Evolutionary conservation across 2,329 filamentous ascomycete species (phyloP).

Genomic region (Spiromastix sp.): DNA sequence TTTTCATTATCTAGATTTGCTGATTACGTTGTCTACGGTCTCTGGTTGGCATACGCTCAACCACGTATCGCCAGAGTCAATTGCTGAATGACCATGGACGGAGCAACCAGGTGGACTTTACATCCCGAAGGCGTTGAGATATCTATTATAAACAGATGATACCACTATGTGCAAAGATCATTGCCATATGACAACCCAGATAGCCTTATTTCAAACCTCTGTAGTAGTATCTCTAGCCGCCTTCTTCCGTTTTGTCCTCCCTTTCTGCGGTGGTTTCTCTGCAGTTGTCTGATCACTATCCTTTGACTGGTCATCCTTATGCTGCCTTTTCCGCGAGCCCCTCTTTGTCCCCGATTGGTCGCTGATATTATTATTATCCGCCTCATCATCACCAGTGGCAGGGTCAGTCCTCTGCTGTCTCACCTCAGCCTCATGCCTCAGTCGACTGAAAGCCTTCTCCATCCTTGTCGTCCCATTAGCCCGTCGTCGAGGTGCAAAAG

Average conservation of each 20-base stretch:
- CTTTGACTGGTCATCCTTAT: background rate
- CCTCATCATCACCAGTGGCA: conserved; percentile 3
- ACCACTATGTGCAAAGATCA: background rate
- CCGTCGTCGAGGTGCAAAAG: conserved; percentile 60
- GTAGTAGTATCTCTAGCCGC: too few relatives aligned
- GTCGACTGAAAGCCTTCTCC: conserved; percentile 60
- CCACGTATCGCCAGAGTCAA: too few relatives aligned
- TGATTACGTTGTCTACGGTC: too few relatives aligned
- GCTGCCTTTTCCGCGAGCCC: background rate
- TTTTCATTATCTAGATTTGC: too few relatives aligned
- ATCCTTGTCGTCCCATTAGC: conserved; percentile 58
- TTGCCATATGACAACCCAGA: background rate
- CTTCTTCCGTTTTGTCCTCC: conserved; percentile 2
- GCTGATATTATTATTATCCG: conserved; percentile 6
- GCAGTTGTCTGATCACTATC: background rate
- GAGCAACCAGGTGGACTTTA: too few relatives aligned
- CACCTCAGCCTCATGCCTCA: conserved; percentile 46
- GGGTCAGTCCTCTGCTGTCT: conserved; percentile 11
- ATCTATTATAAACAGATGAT: background rate
- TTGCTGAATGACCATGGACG: too few relatives aligned
- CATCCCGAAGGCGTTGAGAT: too few relatives aligned
- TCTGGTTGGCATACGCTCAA: too few relatives aligned
- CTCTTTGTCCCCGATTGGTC: conserved; percentile 6
- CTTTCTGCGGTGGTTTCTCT: background rate
- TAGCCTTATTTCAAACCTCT: too few relatives aligned